Conservation (phyloP, 306 rosid genomes). For the Adenanthera pavonina region DNA sequence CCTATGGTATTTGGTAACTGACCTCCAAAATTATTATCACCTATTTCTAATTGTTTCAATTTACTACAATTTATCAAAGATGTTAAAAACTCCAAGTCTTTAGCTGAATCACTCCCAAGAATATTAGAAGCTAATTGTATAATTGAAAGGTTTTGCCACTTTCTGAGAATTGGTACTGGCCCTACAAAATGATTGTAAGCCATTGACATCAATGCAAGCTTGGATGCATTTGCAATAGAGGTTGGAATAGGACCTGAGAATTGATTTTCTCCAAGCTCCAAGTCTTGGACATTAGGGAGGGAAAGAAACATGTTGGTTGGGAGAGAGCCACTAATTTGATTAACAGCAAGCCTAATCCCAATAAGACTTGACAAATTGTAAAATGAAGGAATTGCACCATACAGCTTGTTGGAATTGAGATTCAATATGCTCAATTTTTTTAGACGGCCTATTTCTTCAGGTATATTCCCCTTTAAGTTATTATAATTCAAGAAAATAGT, state of each 20-base stretch:
- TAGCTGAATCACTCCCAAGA: neutral
- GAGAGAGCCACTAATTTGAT: neutral
- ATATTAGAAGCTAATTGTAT: neutral
- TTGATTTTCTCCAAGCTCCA: neutral
- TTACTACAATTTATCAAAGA: neutral
- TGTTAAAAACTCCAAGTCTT: neutral
- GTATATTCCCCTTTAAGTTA: neutral
- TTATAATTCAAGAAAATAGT: too few species aligned
- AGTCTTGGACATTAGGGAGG: neutral
- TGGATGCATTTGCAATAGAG: neutral
- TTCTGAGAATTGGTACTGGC: conserved; percentile 9
- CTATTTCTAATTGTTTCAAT: neutral
- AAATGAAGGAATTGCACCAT: neutral
- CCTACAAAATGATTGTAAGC: neutral
- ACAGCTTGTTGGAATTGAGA: neutral
- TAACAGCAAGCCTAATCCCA: too few species aligned
- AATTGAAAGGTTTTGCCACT: neutral
- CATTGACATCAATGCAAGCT: neutral
- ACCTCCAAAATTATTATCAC: neutral
- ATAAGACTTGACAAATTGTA: neutral
- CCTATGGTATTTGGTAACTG: neutral
- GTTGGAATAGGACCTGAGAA: neutral
- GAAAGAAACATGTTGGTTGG: neutral
- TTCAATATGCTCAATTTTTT: too few species aligned
- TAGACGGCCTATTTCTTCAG: neutral